These are phyloP conservation scores for Talaromyces sp. DNA, from an alignment of 2,329 filamentous ascomycete genomes.

Conservation along the genomic window DNA sequence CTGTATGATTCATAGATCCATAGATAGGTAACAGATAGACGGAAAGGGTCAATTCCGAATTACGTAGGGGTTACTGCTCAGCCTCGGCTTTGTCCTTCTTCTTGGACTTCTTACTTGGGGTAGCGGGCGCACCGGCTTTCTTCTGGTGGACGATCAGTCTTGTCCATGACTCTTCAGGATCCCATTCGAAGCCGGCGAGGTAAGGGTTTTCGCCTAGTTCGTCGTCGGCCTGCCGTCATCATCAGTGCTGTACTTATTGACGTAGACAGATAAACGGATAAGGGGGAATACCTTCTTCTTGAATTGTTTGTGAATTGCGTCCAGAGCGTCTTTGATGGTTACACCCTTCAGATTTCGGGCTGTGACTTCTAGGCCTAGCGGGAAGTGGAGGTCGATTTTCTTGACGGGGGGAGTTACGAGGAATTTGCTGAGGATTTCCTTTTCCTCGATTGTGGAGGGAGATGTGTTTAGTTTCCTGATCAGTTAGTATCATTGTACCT, in stretches of 20 bases:
- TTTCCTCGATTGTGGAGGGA: conserved; percentile 72
- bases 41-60: neutral
- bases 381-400: conserved; percentile 92
- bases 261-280: too few relatives aligned
- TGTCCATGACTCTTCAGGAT: conserved; percentile 87
- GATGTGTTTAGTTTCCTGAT: conserved; percentile 86
- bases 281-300: conserved; percentile 76
- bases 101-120: conserved; percentile 61
- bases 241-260: neutral
- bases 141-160: conserved; percentile 82
- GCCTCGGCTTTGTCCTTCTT: conserved; percentile 46
- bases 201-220: conserved; percentile 76
- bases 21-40: neutral
- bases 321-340: conserved; percentile 93
- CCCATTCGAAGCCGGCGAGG: conserved; percentile 94
- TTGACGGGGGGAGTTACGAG: conserved; percentile 81
- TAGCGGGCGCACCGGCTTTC: conserved; percentile 57
- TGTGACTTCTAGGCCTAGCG: conserved; percentile 78
- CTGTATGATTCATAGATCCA: neutral
- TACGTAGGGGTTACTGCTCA: conserved; percentile 4
- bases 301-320: conserved; percentile 93
- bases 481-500: too few relatives aligned
- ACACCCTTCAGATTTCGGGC: conserved; percentile 91
- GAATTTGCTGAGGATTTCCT: conserved; percentile 74
- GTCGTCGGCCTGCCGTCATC: conserved; percentile 68